Evolutionary conservation across 2,329 filamentous ascomycete genomes (phyloP).

Genomic region (Trichocomaceae sp.): DNA sequence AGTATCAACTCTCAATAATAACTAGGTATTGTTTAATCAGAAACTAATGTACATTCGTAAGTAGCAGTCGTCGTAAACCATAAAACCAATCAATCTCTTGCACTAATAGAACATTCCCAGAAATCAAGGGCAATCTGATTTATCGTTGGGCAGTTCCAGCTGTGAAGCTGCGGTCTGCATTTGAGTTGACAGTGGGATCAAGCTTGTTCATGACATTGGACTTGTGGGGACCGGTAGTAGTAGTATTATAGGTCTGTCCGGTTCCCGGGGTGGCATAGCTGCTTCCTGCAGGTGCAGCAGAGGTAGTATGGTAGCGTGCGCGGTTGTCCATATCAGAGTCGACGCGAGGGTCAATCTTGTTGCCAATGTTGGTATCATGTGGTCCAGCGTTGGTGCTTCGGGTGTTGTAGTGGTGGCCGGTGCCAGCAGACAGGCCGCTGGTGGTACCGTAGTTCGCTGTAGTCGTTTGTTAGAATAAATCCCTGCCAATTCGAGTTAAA

Average conservation of each 20-base stretch:
- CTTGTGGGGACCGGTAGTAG: conserved; percentile 37
- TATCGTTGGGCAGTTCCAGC: conserved; percentile 4
- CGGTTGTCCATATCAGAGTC: conserved; percentile 30
- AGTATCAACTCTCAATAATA: neutral
- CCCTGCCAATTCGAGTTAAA: neutral
- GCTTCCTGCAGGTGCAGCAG: conserved; percentile 8
- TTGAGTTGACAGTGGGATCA: conserved; percentile 50
- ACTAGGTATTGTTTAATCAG: neutral
- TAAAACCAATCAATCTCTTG: neutral
- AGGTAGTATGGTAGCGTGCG: conserved; percentile 5
- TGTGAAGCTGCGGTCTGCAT: conserved; percentile 29
- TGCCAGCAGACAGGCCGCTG: neutral
- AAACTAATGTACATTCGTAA: conserved; percentile 6
- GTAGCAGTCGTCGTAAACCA: neutral
- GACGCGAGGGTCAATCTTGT: conserved; percentile 33
- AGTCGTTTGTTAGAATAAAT: conserved; percentile 25
- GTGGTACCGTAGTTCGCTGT: conserved; percentile 32
- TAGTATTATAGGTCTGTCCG: conserved; percentile 9
- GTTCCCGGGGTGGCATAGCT: conserved; percentile 13
- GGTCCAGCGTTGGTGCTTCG: conserved; percentile 32
- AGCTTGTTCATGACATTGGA: conserved; percentile 42
- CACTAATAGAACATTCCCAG: neutral
- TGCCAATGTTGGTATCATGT: conserved; percentile 27
- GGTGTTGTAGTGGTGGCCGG: conserved; percentile 8
- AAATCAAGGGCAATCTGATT: neutral